Base-by-base conservation (phyloP, 768 basidiomycete genomes). In the Kwoniella botswanensis region DNA sequence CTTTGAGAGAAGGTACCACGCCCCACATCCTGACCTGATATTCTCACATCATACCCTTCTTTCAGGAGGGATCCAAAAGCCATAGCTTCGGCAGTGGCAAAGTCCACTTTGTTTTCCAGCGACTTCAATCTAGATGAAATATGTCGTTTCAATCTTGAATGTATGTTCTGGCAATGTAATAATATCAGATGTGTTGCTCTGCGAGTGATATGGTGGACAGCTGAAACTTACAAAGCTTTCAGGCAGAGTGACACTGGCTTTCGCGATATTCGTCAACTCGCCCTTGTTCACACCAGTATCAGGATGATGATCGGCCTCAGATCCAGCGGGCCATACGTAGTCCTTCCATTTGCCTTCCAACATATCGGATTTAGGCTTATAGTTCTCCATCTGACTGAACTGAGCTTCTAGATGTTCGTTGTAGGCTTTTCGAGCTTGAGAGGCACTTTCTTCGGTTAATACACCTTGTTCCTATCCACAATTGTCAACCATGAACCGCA, bases 21-120 rank as follows among this genome's bases (percentile, higher is more conserved):
- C 0, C 94, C 94, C 0, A 94, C 93, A 79, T 96, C 94, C 82
- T 97, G 94, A 7, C 94, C 94, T 1, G 93, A 94, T 42, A 97
- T 92, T 17, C 94, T 88, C 10, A 97, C 87, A 78, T 95, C 91
- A 72, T 86, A 89, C 1, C 93, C 93, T 63, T 93, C 91, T 2
- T 88, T 84, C 89, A 96, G 88, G 43, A 96, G 86, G 1, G 92
- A 89, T 0, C 94, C 94, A 76, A 94, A 93, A 0, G 94, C 94
- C 82, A 97, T 83, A 54, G 90, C 93, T 86, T 97, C 94, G 4
- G 93, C 94, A 54, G 92, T 93, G 0, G 92, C 92, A 88, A 92
- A 96, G 80, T 95, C 93, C 42, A 97, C 91, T n/a, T 85, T 85
- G 1, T 89, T 91, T 86, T 91, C 88, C 21, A 94, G 82, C 57